Evolutionary conservation across 129 eudicot genomes (phyloP).

Genomic region (Gnaphalium uliginosum): DNA sequence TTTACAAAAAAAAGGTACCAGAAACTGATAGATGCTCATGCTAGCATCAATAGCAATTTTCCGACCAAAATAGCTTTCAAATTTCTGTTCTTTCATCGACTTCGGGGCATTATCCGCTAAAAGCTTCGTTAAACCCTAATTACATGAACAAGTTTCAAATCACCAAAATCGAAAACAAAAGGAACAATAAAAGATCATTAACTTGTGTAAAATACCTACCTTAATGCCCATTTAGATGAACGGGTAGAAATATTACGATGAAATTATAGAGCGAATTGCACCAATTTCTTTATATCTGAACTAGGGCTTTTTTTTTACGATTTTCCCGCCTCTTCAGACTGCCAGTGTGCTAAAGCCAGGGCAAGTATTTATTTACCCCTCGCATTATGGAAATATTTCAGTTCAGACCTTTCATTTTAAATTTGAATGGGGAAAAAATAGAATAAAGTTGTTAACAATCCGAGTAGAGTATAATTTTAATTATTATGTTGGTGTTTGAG

Average conservation of each 20-base stretch:
- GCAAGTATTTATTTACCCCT: conserved; percentile 24
- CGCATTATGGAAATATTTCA: neutral
- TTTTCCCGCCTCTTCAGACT: conserved; percentile 41
- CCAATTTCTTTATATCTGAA: conserved; percentile 9
- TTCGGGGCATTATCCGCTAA: conserved; percentile 91
- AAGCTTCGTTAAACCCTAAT: conserved; percentile 95
- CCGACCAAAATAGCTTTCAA: conserved; percentile 87
- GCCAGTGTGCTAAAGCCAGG: neutral
- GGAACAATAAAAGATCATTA: neutral
- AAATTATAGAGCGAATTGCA: conserved; percentile 6
- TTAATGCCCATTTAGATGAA: conserved; percentile 48
- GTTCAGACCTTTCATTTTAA: conserved; percentile 5
- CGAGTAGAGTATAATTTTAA: neutral
- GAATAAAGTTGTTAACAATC: neutral
- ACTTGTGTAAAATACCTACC: conserved; percentile 31
- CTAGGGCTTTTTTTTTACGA: conserved; percentile 40
- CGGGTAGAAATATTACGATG: neutral
- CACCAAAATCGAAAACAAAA: neutral
- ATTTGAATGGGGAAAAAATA: too few relatives aligned
- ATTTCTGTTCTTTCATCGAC: conserved; percentile 88
- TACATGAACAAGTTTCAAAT: conserved; percentile 1
- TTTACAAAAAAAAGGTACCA: conserved; percentile 33
- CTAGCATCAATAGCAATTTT: conserved; percentile 94
- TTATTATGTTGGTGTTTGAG: too few relatives aligned
- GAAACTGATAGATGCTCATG: conserved; percentile 97